Conservation (phyloP, 306 rosid species). For the Dryas octopetala region DNA sequence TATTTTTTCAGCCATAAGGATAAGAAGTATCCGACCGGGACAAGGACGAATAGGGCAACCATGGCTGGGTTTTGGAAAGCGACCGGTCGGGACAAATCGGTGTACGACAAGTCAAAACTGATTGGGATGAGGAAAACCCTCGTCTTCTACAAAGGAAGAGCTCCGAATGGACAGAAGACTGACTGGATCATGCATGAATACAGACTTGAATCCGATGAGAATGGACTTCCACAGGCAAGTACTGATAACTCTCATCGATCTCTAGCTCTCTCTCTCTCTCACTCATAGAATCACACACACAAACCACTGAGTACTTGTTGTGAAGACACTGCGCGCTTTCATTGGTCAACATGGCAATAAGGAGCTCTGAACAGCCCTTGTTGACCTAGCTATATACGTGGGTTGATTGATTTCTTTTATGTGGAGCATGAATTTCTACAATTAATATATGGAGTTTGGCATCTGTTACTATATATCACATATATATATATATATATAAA, state of each 20-base stretch:
- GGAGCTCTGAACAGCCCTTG: constrained; percentile 1
- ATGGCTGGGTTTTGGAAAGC: constrained; percentile 97
- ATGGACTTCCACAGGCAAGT: constrained; percentile 89
- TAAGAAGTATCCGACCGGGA: constrained; percentile 96
- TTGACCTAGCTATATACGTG: constrained; percentile 4
- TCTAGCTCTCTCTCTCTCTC: background rate
- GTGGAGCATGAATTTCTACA: background rate
- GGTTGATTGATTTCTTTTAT: background rate
- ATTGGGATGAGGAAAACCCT: constrained; percentile 97
- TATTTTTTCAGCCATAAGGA: constrained; percentile 95
- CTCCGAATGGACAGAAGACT: constrained; percentile 87
- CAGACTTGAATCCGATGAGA: constrained; percentile 73
- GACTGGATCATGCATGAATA: constrained; percentile 99
- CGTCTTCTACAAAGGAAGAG: constrained; percentile 91
- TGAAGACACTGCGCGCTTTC: background rate
- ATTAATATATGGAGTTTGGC: background rate
- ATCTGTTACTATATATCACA: background rate
- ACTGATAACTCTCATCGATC: background rate
- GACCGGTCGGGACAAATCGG: constrained; percentile 91
- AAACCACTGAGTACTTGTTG: background rate
- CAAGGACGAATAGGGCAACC: constrained; percentile 92
- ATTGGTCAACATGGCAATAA: background rate
- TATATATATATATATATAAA: background rate
- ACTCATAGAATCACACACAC: background rate
- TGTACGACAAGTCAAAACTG: constrained; percentile 64